phyloP scores from a whole-genome alignment of 768 basidiomycete genomes.

The Roridomyces roridus region DNA sequence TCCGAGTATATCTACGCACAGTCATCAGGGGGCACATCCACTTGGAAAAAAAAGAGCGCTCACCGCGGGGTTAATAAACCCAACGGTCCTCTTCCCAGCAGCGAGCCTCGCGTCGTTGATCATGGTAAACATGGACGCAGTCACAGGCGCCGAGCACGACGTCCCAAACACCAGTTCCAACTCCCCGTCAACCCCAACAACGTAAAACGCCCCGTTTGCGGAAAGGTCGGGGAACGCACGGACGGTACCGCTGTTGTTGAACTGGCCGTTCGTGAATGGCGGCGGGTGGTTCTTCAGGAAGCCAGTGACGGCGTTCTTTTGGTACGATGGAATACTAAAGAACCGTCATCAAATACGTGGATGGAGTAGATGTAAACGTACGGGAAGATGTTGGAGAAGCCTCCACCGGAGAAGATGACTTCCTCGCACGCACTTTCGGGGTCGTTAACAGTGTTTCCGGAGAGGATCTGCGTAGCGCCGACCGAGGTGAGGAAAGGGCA shows the following conservation, averaged over 20 bases:
- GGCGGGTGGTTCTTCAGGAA: constrained; percentile 49
- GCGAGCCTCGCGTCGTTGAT: constrained; percentile 59
- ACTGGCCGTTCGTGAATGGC: constrained; percentile 44
- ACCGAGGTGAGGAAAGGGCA: constrained; percentile 60
- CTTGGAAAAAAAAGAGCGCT: background rate
- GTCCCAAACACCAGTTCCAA: constrained; percentile 54
- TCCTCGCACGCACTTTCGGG: constrained; percentile 52
- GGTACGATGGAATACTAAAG: constrained; percentile 50
- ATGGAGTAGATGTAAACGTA: constrained; percentile 14
- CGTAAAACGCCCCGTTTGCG: constrained; percentile 55
- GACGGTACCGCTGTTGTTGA: constrained; percentile 53
- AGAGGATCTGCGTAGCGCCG: constrained; percentile 56
- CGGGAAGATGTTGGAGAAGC: constrained; percentile 54
- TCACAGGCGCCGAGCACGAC: constrained; percentile 54
- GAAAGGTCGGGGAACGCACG: constrained; percentile 57
- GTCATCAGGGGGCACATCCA: background rate
- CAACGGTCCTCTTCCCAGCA: constrained; percentile 48
- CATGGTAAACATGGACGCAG: constrained; percentile 55
- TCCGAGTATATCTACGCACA: constrained; percentile 42
- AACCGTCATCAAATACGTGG: background rate
- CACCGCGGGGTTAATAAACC: constrained; percentile 56
- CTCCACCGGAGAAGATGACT: constrained; percentile 57
- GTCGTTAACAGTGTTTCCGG: constrained; percentile 48
- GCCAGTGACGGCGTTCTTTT: constrained; percentile 43
- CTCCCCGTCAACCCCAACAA: constrained; percentile 47